Conservation (phyloP, 2,329 filamentous ascomycete genomes). For the Fusarium marasasianum region DNA sequence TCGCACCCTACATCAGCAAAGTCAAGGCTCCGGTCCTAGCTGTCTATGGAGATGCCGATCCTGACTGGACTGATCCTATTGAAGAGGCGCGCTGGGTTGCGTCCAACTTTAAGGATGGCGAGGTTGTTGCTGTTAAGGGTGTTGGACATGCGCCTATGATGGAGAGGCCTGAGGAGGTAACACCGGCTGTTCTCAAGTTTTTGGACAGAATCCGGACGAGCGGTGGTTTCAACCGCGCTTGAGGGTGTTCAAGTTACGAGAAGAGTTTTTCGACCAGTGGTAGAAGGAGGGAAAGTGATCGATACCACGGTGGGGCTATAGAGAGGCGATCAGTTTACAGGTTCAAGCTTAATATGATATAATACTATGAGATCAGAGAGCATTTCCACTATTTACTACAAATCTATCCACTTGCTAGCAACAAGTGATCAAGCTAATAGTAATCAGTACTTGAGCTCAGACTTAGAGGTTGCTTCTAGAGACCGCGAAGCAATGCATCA, state of each 20-base stretch:
- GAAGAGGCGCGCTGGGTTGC: constrained; percentile 20
- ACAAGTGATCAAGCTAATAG: no score
- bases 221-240: neutral
- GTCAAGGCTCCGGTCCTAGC: constrained; percentile 26
- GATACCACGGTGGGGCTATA: neutral
- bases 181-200: constrained; percentile 3
- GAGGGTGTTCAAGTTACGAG: no score
- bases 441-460: neutral
- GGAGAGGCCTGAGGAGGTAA: constrained; percentile 18
- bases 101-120: constrained; percentile 3
- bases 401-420: neutral
- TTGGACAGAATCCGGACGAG: neutral
- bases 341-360: neutral
- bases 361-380: neutral
- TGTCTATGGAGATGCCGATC: constrained; percentile 27
- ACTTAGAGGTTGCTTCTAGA: neutral
- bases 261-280: neutral
- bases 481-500: neutral
- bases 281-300: neutral
- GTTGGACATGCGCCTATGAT: constrained; percentile 23
- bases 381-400: neutral
- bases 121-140: constrained; percentile 10
- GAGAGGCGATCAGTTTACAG: no score
- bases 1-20: constrained; percentile 10
- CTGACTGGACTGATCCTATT: constrained; percentile 25